These are phyloP conservation scores for Myxozyma kluyveri DNA, from an alignment of 805 yeast species.

Conservation along the genomic window DNA sequence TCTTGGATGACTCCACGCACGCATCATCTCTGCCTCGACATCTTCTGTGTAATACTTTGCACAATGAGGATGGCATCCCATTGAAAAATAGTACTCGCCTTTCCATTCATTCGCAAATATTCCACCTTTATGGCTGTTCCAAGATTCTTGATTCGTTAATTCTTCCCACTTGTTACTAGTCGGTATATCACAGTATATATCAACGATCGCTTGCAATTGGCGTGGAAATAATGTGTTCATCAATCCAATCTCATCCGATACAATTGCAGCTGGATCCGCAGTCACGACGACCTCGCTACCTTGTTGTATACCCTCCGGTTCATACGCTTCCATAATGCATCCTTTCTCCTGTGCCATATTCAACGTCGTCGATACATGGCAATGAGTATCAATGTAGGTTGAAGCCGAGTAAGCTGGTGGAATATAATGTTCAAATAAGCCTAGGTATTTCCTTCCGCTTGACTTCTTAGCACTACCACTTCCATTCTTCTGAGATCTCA, in stretches of 20 bases:
- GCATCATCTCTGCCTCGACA: slow-evolving; percentile 18
- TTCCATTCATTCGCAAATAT: slow-evolving; percentile 12
- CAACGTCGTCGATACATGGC: slow-evolving; percentile 20
- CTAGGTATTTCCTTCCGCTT: not conserved
- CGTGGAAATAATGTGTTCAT: slow-evolving; percentile 14
- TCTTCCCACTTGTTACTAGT: slow-evolving; percentile 13
- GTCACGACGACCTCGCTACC: not conserved
- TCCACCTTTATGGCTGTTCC: slow-evolving; percentile 1
- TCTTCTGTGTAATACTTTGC: slow-evolving; percentile 7
- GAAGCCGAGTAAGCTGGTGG: not conserved
- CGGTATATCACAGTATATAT: slow-evolving; percentile 23
- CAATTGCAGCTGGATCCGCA: not conserved
- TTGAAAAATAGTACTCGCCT: slow-evolving; percentile 23
- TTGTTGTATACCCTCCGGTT: not conserved
- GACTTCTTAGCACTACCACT: not conserved
- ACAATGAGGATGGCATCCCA: slow-evolving; percentile 27
- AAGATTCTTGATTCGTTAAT: not conserved
- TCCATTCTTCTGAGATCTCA: not conserved
- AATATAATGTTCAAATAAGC: slow-evolving; percentile 6
- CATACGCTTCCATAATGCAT: not conserved
- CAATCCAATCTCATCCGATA: slow-evolving; percentile 6
- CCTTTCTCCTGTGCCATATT: slow-evolving; percentile 18
- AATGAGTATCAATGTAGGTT: slow-evolving; percentile 20
- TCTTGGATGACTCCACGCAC: slow-evolving; percentile 16
- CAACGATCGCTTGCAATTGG: slow-evolving; percentile 19